Evolutionary conservation across 495 filamentous ascomycete species (phyloP).

Genomic region (Penicillium lagena): DNA sequence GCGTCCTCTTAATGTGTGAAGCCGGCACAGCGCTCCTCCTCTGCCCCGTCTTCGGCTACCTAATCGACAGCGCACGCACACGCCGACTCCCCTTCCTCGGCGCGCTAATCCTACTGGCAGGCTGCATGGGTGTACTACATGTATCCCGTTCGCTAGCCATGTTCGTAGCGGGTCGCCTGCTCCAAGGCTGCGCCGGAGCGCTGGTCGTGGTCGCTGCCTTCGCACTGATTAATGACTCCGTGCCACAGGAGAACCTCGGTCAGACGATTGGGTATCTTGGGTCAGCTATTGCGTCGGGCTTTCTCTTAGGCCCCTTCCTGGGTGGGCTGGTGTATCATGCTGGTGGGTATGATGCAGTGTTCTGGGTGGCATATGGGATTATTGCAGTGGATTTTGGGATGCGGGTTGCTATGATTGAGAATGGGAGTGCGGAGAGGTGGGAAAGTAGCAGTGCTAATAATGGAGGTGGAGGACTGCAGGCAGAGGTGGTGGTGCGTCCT

Average conservation of each 20-base stretch:
- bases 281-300: constrained; percentile 24
- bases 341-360: constrained; percentile 54
- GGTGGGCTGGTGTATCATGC: constrained; percentile 57
- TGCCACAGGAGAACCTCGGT: constrained; percentile 49
- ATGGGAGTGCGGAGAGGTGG: constrained; percentile 36
- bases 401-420: constrained; percentile 58
- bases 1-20: constrained; percentile 51
- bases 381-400: constrained; percentile 57
- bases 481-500: no score
- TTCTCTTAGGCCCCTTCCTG: constrained; percentile 45
- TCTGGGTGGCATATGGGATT: constrained; percentile 51
- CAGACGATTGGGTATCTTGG: constrained; percentile 44
- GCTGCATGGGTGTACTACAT: constrained; percentile 51
- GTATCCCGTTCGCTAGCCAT: constrained; percentile 43
- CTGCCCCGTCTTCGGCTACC: constrained; percentile 49
- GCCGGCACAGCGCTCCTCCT: constrained; percentile 51
- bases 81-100: constrained; percentile 50
- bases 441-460: neutral
- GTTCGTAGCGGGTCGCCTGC: constrained; percentile 48
- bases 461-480: neutral
- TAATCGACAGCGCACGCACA: constrained; percentile 45
- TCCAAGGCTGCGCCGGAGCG: constrained; percentile 57
- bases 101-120: constrained; percentile 49
- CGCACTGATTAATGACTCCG: constrained; percentile 53
- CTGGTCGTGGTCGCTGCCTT: constrained; percentile 60